Conservation (phyloP, 352 stramenopile genomes). For the Phytopythium oedochilum region DNA sequence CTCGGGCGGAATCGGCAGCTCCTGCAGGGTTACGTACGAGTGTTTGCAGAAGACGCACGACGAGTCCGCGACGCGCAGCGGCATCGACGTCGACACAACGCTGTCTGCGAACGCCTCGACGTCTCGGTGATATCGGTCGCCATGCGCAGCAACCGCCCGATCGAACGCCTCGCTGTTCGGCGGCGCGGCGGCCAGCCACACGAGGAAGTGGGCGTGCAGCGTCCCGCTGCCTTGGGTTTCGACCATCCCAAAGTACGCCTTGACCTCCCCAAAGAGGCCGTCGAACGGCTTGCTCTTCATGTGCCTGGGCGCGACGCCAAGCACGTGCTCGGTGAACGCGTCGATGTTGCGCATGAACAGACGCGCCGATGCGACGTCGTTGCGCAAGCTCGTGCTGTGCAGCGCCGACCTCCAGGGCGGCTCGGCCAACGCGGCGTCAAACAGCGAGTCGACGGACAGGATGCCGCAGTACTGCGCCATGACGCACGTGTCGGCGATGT, state of each 20-base stretch:
- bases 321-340: not conserved
- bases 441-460: not conserved
- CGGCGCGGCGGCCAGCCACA: not conserved
- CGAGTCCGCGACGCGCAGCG: not conserved
- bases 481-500: not conserved
- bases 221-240: constrained; percentile 4
- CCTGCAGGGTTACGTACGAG: not conserved
- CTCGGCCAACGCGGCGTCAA: not conserved
- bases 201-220: not conserved
- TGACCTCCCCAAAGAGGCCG: constrained; percentile 2
- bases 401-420: not conserved
- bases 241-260: constrained; percentile 2
- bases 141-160: not conserved
- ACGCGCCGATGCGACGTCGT: not conserved
- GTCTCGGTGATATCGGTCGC: not conserved
- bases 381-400: not conserved
- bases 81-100: not conserved
- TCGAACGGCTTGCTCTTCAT: constrained; percentile 4
- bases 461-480: not conserved
- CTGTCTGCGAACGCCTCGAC: not conserved
- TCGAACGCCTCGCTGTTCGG: not conserved
- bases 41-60: not conserved
- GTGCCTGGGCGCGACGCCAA: not conserved
- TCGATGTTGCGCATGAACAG: not conserved
- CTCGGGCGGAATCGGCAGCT: not conserved